Evolutionary conservation across 176 grass and related monocot genomes (phyloP).

Genomic region (Otatea glauca): DNA sequence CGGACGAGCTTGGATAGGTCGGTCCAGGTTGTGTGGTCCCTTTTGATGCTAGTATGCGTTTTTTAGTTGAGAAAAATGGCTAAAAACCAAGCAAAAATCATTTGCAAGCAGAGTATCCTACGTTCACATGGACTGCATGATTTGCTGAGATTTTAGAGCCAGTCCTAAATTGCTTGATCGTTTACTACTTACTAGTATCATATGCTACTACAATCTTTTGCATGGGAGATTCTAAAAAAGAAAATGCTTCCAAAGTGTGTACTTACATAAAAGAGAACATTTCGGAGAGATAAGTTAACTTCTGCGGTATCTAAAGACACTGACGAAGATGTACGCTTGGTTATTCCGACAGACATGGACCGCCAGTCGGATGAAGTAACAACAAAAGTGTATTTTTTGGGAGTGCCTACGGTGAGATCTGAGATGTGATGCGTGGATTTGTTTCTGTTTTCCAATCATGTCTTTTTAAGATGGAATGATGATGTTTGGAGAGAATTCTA

Average conservation of each 20-base stretch:
- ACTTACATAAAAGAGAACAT: not conserved
- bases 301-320: not conserved
- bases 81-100: not conserved
- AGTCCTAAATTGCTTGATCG: not conserved
- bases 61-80: not conserved
- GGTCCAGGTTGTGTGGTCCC: too few relatives aligned
- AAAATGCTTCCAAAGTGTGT: not conserved
- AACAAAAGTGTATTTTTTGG: not conserved
- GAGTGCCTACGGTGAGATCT: conserved; percentile 20
- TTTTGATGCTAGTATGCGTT: not conserved
- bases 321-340: not conserved
- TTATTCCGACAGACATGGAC: not conserved
- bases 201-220: not conserved
- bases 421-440: conserved; percentile 9
- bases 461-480: conserved; percentile 33
- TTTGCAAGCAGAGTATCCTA: not conserved
- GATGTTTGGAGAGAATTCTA: conserved; percentile 27
- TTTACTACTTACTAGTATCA: not conserved
- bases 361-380: not conserved
- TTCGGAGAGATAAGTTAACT: not conserved
- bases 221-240: not conserved
- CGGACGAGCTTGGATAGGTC: conserved; percentile 14
- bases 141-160: not conserved
- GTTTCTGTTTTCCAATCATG: not conserved
- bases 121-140: not conserved